phyloP scores from a whole-genome alignment of 2,329 filamentous ascomycete species.

The Penicillium psychrosexuale region DNA sequence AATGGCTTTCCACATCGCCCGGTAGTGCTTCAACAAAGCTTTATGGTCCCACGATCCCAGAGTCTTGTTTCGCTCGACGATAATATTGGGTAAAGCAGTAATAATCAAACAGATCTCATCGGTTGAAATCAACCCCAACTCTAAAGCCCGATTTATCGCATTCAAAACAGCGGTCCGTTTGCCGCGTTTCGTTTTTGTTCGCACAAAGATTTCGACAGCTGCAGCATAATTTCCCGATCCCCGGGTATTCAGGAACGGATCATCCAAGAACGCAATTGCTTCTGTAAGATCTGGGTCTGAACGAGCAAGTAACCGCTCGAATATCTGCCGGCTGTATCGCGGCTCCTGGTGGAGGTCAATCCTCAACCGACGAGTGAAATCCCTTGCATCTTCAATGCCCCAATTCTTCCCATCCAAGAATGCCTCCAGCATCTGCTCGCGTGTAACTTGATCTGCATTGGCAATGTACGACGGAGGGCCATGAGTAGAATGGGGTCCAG shows the following conservation, averaged over 20 bases:
- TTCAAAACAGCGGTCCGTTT: constrained; percentile 25
- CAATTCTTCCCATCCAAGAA: constrained; percentile 19
- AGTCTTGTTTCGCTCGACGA: constrained; percentile 16
- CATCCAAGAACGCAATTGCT: constrained; percentile 34
- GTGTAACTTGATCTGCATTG: not conserved
- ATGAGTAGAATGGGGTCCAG: constrained; percentile 3
- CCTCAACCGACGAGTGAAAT: constrained; percentile 25
- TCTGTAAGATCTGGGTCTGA: constrained; percentile 19
- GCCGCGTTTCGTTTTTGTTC: constrained; percentile 15
- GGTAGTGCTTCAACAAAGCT: constrained; percentile 24
- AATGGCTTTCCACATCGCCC: constrained; percentile 39
- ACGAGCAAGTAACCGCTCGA: constrained; percentile 30
- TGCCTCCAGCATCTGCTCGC: constrained; percentile 15
- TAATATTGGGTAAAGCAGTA: constrained; percentile 22
- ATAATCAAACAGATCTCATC: constrained; percentile 35
- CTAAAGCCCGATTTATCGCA: constrained; percentile 30
- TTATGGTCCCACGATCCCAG: constrained; percentile 15
- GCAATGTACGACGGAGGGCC: not conserved
- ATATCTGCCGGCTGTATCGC: constrained; percentile 35
- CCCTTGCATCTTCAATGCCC: constrained; percentile 29
- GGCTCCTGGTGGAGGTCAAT: constrained; percentile 38
- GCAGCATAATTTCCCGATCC: constrained; percentile 37
- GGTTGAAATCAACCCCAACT: constrained; percentile 35
- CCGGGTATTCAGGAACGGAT: constrained; percentile 35
- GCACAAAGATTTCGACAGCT: constrained; percentile 27